These are phyloP conservation scores for Porphyrellus cyaneotinctus DNA, from an alignment of 768 basidiomycete genomes.

Conservation along the genomic window DNA sequence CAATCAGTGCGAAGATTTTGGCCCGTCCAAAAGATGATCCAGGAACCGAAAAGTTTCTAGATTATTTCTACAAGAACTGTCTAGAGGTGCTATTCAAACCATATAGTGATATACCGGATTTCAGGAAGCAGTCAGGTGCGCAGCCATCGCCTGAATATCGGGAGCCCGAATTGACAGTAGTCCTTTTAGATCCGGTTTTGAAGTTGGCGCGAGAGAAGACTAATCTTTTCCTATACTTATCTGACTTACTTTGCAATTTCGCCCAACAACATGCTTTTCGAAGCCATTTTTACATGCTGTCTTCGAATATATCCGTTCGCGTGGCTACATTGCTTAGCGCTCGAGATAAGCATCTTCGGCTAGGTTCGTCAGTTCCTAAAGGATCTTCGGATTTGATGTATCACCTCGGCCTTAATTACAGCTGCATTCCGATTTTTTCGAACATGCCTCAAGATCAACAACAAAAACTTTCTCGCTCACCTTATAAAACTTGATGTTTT, in stretches of 20 bases:
- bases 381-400: conserved; percentile 9
- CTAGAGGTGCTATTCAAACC: conserved; percentile 79
- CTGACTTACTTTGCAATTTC: conserved; percentile 88
- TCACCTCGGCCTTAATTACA: conserved; percentile 29
- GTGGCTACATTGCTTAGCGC: conserved; percentile 75
- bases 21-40: conserved; percentile 76
- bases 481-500: conserved; percentile 83
- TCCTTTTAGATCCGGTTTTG: conserved; percentile 45
- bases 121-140: conserved; percentile 46
- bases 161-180: conserved; percentile 2
- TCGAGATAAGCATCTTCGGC: conserved; percentile 87
- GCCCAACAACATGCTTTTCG: conserved; percentile 87
- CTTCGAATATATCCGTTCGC: conserved; percentile 68
- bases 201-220: conserved; percentile 67
- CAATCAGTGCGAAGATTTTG: conserved; percentile 41
- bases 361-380: conserved; percentile 53
- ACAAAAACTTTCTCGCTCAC: conserved; percentile 67
- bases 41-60: conserved; percentile 82
- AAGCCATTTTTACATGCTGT: conserved; percentile 85
- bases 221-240: conserved; percentile 83
- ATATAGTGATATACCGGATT: conserved; percentile 68
- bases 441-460: conserved; percentile 75
- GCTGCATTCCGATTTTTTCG: conserved; percentile 93
- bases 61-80: conserved; percentile 90
- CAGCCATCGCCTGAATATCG: neutral